A percentile compares a stretch with the other conserved stretches of the same genome.
phyloP scores from a whole-genome alignment of 129 eudicot genomes.

The Helichrysum umbraculigerum region DNA sequence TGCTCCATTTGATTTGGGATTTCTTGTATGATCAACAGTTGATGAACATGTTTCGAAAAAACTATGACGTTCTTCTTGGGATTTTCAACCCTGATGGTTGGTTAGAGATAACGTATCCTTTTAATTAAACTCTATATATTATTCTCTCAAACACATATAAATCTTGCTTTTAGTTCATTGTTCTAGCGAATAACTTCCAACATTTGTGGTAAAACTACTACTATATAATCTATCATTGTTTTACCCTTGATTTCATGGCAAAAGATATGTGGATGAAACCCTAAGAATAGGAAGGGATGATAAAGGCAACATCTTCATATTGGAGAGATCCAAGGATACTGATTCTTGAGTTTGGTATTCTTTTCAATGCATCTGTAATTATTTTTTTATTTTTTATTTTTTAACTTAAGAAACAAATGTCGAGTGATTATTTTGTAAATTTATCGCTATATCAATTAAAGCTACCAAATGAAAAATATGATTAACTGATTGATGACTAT shows the following conservation, averaged over 20 bases:
- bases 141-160: not conserved
- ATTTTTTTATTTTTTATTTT: not conserved
- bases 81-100: slow-evolving; percentile 98
- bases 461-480: not conserved
- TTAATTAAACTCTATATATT: not conserved
- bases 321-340: slow-evolving; percentile 60
- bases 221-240: not conserved
- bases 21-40: slow-evolving; percentile 42
- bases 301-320: slow-evolving; percentile 82
- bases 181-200: not conserved
- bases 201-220: not conserved
- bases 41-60: slow-evolving; percentile 82
- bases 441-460: not conserved
- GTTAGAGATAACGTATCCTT: slow-evolving; percentile 97
- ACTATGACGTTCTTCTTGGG: slow-evolving; percentile 70
- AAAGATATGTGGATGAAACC: slow-evolving; percentile 74
- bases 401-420: not conserved
- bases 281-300: slow-evolving; percentile 92
- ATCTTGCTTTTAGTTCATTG: not conserved
- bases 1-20: not conserved
- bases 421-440: not conserved
- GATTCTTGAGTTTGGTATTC: slow-evolving; percentile 4
- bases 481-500: not conserved
- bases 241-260: slow-evolving; percentile 28
- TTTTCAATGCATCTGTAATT: not conserved